Base-by-base conservation (phyloP, 2,329 filamentous ascomycete genomes). In the Penicillium sp. region DNA sequence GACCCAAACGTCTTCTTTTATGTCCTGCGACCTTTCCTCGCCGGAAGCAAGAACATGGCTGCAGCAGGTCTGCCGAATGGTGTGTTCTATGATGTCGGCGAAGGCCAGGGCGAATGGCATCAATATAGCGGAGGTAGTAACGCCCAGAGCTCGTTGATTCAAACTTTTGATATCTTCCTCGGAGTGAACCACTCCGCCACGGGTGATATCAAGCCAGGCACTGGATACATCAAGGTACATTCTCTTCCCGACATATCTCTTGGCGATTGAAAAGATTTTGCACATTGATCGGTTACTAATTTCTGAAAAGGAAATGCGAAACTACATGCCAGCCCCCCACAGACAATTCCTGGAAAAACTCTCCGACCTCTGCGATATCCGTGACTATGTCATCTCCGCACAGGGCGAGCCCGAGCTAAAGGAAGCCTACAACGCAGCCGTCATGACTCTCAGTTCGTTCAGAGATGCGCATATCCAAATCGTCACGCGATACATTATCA, bases 121-220 rank as follows among this genome's bases (percentile, higher is more conserved):
- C 75, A 79, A 45, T 78, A 80, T 52, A 76, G 78, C 29, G 80
- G 80, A 2, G 80, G 80, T 0, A 81, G 79, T 56, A 82, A 82
- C 58, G 80, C 77, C 0, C 80, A 82, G 58, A 81, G 78, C 64
- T 81, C 79, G 0, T 56, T 82, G 42, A 73, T 82, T 3, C 80
- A 82, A 45, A 77, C 81, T 18, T 79, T 81, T 52, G 80, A 82
- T 56, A 77, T 79, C 6, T 76, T 78, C 2, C 71, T 82, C 2
- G 78, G 76, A 0, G 76, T 82, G 16, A 70, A 76, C 28, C 80
- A 82, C 58, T 62, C 70, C 4, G 69, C 69, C 0, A 72, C 69
- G 1, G 77, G 65, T 33, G 71, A 62, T 57, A 53, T 70, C 23
- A 62, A 65, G 29, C 41, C 55, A 21, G 65, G 61, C 13, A 55